Percentiles rank a stretch among this genome's conserved stretches.
phyloP scores from a whole-genome alignment of 495 filamentous ascomycete genomes.

The Alectoria sarmentosa region DNA sequence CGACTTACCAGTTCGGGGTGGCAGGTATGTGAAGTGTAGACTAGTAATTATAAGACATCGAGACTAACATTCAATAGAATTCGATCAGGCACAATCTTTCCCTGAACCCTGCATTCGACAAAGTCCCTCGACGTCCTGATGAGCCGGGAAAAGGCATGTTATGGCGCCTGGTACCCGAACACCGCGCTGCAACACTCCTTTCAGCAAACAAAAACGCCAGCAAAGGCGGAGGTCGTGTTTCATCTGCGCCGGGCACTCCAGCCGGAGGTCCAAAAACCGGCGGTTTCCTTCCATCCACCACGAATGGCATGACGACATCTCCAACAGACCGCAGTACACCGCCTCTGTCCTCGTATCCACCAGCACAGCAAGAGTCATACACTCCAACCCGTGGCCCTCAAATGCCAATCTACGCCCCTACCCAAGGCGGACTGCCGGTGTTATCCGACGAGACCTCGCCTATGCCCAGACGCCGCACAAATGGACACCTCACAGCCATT shows the following conservation, averaged over 20 bases:
- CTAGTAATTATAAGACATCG: conserved; percentile 7
- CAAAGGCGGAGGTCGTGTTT: conserved; percentile 36
- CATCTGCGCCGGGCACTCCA: conserved; percentile 51
- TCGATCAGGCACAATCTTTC: conserved; percentile 96
- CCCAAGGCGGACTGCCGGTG: conserved; percentile 37
- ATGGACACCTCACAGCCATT: conserved; percentile 50
- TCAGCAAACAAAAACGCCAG: conserved; percentile 18
- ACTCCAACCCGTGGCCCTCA: conserved; percentile 50
- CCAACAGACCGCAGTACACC: conserved; percentile 40
- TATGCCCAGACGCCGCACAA: conserved; percentile 45
- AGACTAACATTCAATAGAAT: conserved; percentile 51
- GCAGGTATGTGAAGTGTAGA: conserved; percentile 52
- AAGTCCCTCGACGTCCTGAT: conserved; percentile 82
- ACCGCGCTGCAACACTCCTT: conserved; percentile 56
- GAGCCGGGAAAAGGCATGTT: conserved; percentile 99
- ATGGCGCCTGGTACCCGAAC: conserved; percentile 80
- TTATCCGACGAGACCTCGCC: conserved; percentile 54
- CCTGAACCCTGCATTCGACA: conserved; percentile 85
- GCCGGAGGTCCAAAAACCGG: conserved; percentile 25
- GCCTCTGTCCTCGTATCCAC: conserved; percentile 38
- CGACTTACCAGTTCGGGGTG: conserved; percentile 74
- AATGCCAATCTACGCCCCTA: conserved; percentile 28
- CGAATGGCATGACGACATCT: conserved; percentile 29
- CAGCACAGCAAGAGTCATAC: conserved; percentile 42
- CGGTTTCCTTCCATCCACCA: conserved; percentile 44